Evolutionary conservation across 2,329 filamentous ascomycete genomes (phyloP), one percentile per base, ranked within the genome.

Genomic region (Tolypocladium amazonense): DNA sequence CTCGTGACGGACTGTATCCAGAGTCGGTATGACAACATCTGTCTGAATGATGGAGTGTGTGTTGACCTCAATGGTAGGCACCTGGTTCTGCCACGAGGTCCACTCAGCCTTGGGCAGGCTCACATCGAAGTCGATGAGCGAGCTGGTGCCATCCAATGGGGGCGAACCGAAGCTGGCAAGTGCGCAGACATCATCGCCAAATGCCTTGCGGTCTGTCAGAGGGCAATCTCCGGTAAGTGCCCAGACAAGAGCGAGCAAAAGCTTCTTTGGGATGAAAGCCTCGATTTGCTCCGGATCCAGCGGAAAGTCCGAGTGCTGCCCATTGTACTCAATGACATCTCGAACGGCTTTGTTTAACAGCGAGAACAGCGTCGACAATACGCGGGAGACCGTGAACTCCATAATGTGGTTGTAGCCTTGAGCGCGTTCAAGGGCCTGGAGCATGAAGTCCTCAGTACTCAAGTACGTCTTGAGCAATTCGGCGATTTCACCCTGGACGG

Each of bases 41-140:
- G 95, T 99, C 73, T 99, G 92, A 0, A 90, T 97, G 69, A 99
- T 88, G 6, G 93, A 97, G 73, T 99, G 95, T 0, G 95, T 99
- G 72, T 99, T 97, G 74, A 99, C 90, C 72, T 99, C 95, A 60
- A 99, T 88, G 14, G 84, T 88, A 20, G 94, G 94, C 18, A 99
- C 94, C 73, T 97, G 89, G 64, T 88, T 91, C 73, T 96, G 93
- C 94, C 94, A 99, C 52, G 89, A 84, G 2, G 86, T 82, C 94
- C 94, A 99, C 64, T 96, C 89, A 9, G 88, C 88, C 70, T 88
- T 87, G 1, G 95, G 94, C 47, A 97, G 80, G 15, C 86, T 85
- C 47, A 96, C 92, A 70, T 99, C 92, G 67, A 90, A 99, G 74
- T 99, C 95, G 68, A 99, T 99, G 59, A 99, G 84, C 39, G 92